These are phyloP conservation scores for Centella asiatica DNA, from an alignment of 129 eudicot species.

Conservation along the genomic window DNA sequence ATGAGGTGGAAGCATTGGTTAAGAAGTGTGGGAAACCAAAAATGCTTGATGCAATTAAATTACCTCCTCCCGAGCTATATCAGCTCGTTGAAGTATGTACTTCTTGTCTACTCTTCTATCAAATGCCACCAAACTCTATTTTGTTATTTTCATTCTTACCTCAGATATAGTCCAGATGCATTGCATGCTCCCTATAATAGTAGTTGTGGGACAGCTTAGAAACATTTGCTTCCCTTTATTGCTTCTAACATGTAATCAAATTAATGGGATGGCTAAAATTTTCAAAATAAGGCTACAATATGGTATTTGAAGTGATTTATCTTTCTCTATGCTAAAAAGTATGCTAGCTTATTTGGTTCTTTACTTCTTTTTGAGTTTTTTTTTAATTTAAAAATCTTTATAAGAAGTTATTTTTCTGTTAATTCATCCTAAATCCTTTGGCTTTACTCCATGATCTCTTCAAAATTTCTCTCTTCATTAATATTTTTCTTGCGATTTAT, in stretches of 20 bases:
- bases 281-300: not conserved
- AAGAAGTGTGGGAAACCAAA: conserved; percentile 87
- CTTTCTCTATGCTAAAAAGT: not conserved
- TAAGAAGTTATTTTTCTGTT: too few relatives aligned
- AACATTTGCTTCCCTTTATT: not conserved
- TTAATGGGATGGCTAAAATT: not conserved
- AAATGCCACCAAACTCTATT: not conserved
- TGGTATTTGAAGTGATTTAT: not conserved
- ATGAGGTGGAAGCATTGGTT: conserved; percentile 66
- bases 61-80: conserved; percentile 92
- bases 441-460: not conserved
- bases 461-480: too few relatives aligned
- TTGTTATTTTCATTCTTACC: conserved; percentile 1
- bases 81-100: conserved; percentile 77
- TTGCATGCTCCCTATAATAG: not conserved
- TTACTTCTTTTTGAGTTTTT: too few relatives aligned
- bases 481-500: not conserved
- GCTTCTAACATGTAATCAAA: not conserved
- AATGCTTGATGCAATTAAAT: conserved; percentile 84
- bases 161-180: not conserved
- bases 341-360: too few relatives aligned
- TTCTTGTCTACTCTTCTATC: conserved; percentile 8
- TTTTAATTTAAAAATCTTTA: too few relatives aligned
- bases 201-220: not conserved
- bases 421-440: not conserved